Evolutionary conservation across 768 basidiomycete genomes (phyloP).

Genomic region (Stropharia rugosoannulata): DNA sequence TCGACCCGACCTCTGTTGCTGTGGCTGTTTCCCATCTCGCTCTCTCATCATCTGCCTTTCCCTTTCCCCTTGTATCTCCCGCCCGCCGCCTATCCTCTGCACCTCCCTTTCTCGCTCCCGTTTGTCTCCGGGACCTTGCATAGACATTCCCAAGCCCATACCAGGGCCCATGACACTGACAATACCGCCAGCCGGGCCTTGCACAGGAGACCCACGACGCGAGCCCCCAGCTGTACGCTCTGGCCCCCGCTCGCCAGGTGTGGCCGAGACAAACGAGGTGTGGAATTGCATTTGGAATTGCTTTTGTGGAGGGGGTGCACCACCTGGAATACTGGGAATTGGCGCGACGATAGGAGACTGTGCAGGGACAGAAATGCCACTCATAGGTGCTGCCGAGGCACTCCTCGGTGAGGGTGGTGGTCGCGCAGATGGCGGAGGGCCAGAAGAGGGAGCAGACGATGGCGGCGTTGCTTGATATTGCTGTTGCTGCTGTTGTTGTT

Average conservation of each 20-base stretch:
- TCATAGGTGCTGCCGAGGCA: not conserved
- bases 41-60: not conserved
- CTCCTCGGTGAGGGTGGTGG: not conserved
- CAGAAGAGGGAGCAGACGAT: not conserved
- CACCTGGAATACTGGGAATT: not conserved
- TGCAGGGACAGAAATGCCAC: not conserved
- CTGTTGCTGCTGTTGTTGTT: not conserved
- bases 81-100: slow-evolving; percentile 2
- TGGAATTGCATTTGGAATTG: slow-evolving; percentile 11
- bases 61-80: not conserved
- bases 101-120: not conserved
- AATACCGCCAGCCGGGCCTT: not conserved
- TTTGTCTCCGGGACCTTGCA: not conserved
- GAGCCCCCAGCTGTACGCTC: not conserved
- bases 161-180: not conserved
- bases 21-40: not conserved
- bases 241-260: not conserved
- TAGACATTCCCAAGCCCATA: not conserved
- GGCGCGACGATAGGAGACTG: not conserved
- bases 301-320: slow-evolving; percentile 1
- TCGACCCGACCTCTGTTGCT: not conserved
- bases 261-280: slow-evolving; percentile 1
- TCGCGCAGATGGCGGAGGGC: not conserved
- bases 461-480: not conserved
- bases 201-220: not conserved